phyloP scores from a whole-genome alignment of 2,329 filamentous ascomycete genomes.

The Fusarium pseudonygamai region DNA sequence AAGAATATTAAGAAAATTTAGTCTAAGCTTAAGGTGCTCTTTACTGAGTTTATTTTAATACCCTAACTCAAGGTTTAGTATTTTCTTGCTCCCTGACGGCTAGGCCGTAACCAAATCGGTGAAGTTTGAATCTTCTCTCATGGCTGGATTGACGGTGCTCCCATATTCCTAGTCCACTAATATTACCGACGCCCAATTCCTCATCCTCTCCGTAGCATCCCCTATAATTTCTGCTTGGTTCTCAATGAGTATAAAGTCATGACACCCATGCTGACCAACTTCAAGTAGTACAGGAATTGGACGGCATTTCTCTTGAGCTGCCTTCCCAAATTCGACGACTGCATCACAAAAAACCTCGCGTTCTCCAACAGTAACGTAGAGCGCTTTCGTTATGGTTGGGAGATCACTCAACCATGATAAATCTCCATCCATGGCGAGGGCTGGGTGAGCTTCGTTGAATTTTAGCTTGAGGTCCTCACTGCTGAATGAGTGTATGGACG shows the following conservation, averaged over 20 bases:
- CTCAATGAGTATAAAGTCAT: background rate
- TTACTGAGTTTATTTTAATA: no score
- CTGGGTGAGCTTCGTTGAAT: background rate
- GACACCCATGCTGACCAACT: background rate
- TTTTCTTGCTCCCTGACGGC: no score
- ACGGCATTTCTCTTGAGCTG: background rate
- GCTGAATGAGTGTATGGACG: background rate
- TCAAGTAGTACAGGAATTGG: background rate
- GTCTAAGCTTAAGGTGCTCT: no score
- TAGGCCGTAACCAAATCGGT: no score
- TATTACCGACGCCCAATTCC: background rate
- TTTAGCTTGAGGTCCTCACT: fast-evolving
- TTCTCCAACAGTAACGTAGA: background rate
- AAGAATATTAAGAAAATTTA: no score
- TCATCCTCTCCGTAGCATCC: background rate
- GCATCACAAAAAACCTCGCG: background rate
- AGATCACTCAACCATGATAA: background rate
- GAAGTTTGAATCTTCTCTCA: no score
- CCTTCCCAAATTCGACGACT: background rate
- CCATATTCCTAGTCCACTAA: no score
- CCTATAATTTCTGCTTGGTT: background rate
- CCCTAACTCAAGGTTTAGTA: no score
- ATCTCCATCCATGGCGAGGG: background rate
- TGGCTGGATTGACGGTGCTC: no score
- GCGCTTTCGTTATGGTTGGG: fast-evolving